These are phyloP conservation scores for Arachnomyces sp. DNA, from an alignment of 2,329 filamentous ascomycete species.

Conservation along the genomic window DNA sequence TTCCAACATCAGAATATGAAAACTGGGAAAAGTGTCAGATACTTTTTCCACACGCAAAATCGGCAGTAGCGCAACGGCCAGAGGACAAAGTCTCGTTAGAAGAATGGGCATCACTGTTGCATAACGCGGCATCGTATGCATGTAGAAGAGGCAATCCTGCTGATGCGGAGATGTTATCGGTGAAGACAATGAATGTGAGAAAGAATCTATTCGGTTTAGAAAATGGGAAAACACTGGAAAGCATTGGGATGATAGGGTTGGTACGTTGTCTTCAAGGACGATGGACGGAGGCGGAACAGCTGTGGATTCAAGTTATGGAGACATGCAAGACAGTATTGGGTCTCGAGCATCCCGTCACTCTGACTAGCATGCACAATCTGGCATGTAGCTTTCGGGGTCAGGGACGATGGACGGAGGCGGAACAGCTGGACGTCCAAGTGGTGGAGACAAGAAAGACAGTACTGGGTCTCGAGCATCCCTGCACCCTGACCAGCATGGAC, in stretches of 20 bases:
- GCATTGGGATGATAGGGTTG: no score
- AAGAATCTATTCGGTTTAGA: slow-evolving; percentile 10
- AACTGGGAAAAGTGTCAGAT: slow-evolving; percentile 19
- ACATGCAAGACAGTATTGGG: slow-evolving; percentile 12
- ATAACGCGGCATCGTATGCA: slow-evolving; percentile 8
- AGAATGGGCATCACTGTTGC: slow-evolving; percentile 7
- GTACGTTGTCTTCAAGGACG: no score
- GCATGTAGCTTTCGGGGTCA: slow-evolving; percentile 9
- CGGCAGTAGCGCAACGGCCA: slow-evolving; percentile 11
- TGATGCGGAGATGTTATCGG: slow-evolving; percentile 7
- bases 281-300: slow-evolving; percentile 15
- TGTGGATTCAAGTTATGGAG: slow-evolving; percentile 13
- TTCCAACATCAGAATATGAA: slow-evolving; percentile 16
- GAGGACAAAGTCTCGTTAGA: slow-evolving; percentile 15
- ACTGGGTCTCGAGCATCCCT: slow-evolving; percentile 17
- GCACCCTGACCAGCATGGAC: slow-evolving; percentile 17
- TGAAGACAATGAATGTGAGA: slow-evolving; percentile 5
- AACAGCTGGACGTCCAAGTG: slow-evolving; percentile 13
- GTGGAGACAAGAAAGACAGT: slow-evolving; percentile 12
- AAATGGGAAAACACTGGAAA: no score
- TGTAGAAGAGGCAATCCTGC: slow-evolving; percentile 2
- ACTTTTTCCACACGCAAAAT: slow-evolving; percentile 21
- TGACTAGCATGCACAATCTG: slow-evolving; percentile 13
- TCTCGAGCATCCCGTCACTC: slow-evolving; percentile 13
- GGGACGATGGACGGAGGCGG: slow-evolving; percentile 14